These are phyloP conservation scores for Blastocladiella emersonii DNA, from an alignment of 371 early-diverging fungal species.

Conservation along the genomic window DNA sequence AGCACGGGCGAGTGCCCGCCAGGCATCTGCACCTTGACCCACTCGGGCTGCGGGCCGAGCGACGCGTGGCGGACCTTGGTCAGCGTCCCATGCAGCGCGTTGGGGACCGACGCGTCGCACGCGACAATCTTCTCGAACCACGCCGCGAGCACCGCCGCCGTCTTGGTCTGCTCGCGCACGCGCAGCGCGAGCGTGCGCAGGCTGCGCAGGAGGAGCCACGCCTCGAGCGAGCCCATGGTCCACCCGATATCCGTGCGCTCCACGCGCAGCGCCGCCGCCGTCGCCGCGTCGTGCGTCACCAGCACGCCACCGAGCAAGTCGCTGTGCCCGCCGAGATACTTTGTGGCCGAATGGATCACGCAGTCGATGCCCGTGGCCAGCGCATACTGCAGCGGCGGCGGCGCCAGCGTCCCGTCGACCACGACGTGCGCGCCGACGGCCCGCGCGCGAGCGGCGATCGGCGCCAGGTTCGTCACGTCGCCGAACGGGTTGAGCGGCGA, in stretches of 20 bases:
- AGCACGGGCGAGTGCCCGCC: not conserved
- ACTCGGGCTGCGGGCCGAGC: too few species aligned
- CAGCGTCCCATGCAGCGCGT: too few species aligned
- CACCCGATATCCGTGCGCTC: conserved; percentile 23
- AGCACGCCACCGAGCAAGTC: conserved; percentile 34
- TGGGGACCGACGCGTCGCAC: too few species aligned
- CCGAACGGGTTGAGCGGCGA: not conserved
- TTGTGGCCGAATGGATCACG: conserved; percentile 31
- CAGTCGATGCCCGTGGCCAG: conserved; percentile 21
- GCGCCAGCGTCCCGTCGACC: conserved; percentile 28
- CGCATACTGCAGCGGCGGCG: conserved; percentile 23
- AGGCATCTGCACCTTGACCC: not conserved
- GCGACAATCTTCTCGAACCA: conserved; percentile 17
- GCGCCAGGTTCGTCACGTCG: too few species aligned
- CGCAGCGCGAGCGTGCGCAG: conserved; percentile 27
- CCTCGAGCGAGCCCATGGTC: conserved; percentile 33
- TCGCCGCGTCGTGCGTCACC: conserved; percentile 16
- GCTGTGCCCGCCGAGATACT: conserved; percentile 32
- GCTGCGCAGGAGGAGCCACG: conserved; percentile 29
- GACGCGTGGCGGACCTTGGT: not conserved
- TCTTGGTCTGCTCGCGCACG: conserved; percentile 23
- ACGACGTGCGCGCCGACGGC: conserved; percentile 15
- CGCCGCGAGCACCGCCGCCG: conserved; percentile 17
- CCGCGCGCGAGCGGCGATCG: too few species aligned
- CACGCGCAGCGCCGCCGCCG: conserved; percentile 13